A percentile compares a stretch with the other conserved stretches of the same genome.
Evolutionary conservation across 2,329 filamentous ascomycete genomes (phyloP).

Genomic region (Calonectria pseudoreteaudii): DNA sequence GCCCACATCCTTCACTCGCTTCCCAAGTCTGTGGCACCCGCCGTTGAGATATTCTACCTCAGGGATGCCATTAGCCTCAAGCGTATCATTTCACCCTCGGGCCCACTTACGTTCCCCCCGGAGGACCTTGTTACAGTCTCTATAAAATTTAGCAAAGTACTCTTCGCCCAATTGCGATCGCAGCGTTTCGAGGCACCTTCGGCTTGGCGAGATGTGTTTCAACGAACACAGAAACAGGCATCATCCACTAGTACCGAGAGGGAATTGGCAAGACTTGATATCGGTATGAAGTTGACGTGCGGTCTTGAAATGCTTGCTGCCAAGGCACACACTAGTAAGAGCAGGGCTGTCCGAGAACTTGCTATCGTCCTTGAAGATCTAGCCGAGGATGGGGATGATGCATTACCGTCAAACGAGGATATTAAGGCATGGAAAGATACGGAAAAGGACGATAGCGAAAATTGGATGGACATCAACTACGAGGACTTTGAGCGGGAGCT

Average conservation of each 20-base stretch:
- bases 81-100: conserved; percentile 69
- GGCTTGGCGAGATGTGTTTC: conserved; percentile 56
- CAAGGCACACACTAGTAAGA: conserved; percentile 76
- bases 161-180: conserved; percentile 90
- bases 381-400: conserved; percentile 73
- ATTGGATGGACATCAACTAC: conserved; percentile 93
- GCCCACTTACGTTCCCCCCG: conserved; percentile 75
- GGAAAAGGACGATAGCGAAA: conserved; percentile 81
- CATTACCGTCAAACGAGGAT: conserved; percentile 78
- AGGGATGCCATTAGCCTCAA: conserved; percentile 83
- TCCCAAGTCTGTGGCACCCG: conserved; percentile 82
- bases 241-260: conserved; percentile 29
- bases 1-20: conserved; percentile 82
- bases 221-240: conserved; percentile 33
- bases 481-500: conserved; percentile 89
- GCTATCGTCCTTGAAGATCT: conserved; percentile 81
- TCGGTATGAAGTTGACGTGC: conserved; percentile 90
- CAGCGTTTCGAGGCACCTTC: conserved; percentile 81
- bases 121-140: conserved; percentile 83
- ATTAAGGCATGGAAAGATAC: conserved; percentile 75
- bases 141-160: conserved; percentile 85
- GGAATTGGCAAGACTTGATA: conserved; percentile 60
- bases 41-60: conserved; percentile 92
- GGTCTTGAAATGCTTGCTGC: conserved; percentile 90
- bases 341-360: conserved; percentile 78